phyloP scores from a whole-genome alignment of 192 early-diverging fungal species.

The Coemansia sp. region DNA sequence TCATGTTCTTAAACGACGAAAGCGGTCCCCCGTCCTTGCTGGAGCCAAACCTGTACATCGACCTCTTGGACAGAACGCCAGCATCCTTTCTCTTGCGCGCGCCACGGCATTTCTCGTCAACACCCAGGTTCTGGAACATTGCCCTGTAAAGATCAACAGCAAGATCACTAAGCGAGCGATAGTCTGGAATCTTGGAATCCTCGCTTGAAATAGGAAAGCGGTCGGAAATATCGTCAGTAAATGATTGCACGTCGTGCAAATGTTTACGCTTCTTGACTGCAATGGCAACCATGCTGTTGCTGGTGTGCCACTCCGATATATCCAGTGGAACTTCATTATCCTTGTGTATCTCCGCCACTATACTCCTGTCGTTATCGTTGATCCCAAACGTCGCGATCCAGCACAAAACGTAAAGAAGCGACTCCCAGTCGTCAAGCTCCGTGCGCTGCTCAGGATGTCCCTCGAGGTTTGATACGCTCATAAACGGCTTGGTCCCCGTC shows the following conservation, averaged over 20 bases:
- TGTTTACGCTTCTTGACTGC: background rate
- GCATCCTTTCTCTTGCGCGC: background rate
- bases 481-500: conserved; percentile 33
- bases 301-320: background rate
- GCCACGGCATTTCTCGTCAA: background rate
- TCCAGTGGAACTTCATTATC: background rate
- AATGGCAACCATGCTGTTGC: background rate
- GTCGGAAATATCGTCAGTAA: background rate
- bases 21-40: background rate
- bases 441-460: background rate
- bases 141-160: background rate
- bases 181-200: background rate
- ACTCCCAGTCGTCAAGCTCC: conserved; percentile 39
- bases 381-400: conserved; percentile 26
- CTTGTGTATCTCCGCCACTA: background rate
- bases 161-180: background rate
- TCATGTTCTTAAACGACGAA: background rate
- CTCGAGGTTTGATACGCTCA: conserved; percentile 34
- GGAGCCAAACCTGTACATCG: background rate
- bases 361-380: background rate
- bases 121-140: background rate
- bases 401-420: conserved; percentile 33
- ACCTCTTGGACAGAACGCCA: background rate
- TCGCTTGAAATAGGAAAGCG: background rate
- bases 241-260: background rate